Evolutionary conservation across 2,329 filamentous ascomycete genomes (phyloP).

Genomic region (Cercospora sojina): DNA sequence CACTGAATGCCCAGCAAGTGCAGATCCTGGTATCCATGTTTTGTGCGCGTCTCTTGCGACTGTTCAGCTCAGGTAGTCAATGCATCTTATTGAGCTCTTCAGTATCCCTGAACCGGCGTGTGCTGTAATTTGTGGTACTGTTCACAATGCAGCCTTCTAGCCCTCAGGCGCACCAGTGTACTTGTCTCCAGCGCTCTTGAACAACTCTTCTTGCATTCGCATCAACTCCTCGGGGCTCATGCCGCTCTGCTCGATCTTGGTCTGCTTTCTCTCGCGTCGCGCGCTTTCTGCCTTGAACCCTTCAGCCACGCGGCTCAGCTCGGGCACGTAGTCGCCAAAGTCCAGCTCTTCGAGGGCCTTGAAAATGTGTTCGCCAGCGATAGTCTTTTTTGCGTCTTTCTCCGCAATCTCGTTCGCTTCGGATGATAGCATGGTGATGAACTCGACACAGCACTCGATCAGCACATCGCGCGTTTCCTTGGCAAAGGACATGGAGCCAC

Average conservation of each 20-base stretch:
- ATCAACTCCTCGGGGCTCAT: slow-evolving; percentile 88
- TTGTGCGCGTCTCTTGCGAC: background rate
- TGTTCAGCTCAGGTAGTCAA: background rate
- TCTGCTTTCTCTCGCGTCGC: slow-evolving; percentile 82
- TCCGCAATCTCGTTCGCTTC: slow-evolving; percentile 99
- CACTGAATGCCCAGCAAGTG: background rate
- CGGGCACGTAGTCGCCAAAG: slow-evolving; percentile 86
- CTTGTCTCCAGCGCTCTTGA: slow-evolving; percentile 74
- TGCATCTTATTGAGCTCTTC: background rate
- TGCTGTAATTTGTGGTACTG: background rate
- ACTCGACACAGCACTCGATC: slow-evolving; percentile 98
- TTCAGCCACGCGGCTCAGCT: slow-evolving; percentile 80
- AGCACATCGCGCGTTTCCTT: slow-evolving; percentile 93
- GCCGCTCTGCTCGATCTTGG: slow-evolving; percentile 93
- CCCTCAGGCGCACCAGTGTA: slow-evolving; percentile 50
- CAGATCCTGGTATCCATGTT: background rate
- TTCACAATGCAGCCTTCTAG: background rate
- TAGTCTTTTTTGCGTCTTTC: slow-evolving; percentile 98
- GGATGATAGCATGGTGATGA: slow-evolving; percentile 96
- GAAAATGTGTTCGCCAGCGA: slow-evolving; percentile 95
- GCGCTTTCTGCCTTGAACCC: slow-evolving; percentile 67
- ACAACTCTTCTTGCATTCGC: slow-evolving; percentile 85
- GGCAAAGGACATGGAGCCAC: slow-evolving; percentile 70
- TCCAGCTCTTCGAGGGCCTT: slow-evolving; percentile 90
- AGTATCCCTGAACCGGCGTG: background rate